These are phyloP conservation scores for Acmispon strigosus DNA, from an alignment of 306 rosid genomes.

Conservation along the genomic window DNA sequence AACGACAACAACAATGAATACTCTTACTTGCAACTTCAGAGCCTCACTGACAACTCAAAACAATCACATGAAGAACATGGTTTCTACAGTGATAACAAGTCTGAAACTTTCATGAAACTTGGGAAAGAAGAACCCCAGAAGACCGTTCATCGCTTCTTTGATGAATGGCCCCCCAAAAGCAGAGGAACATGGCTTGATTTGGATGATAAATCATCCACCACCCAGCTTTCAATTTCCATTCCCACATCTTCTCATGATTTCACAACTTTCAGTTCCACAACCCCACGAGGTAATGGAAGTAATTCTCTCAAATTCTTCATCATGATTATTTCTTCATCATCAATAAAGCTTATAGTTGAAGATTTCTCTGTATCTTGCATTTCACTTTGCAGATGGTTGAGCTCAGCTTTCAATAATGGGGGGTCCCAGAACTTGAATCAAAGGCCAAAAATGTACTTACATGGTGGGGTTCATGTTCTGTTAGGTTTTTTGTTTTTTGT, in stretches of 20 bases:
- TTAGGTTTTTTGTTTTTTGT: background rate
- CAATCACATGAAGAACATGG: slow-evolving; percentile 37
- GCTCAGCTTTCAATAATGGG: slow-evolving; percentile 27
- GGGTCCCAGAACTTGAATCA: slow-evolving; percentile 29
- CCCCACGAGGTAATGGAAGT: slow-evolving; percentile 32
- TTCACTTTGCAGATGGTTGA: slow-evolving; percentile 59
- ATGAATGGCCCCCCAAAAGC: slow-evolving; percentile 80
- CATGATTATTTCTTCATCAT: background rate
- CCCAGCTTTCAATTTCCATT: slow-evolving; percentile 80
- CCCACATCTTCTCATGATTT: slow-evolving; percentile 70
- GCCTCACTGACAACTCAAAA: slow-evolving; percentile 29
- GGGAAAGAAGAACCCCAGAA: slow-evolving; percentile 68
- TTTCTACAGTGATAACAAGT: slow-evolving; percentile 24
- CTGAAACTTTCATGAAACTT: slow-evolving; percentile 19
- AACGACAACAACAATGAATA: slow-evolving; percentile 34
- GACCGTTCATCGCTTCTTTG: slow-evolving; percentile 87
- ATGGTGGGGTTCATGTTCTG: slow-evolving; percentile 32
- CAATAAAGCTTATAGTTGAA: background rate
- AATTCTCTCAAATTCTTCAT: too few species aligned
- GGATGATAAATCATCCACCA: slow-evolving; percentile 77
- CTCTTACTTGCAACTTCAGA: slow-evolving; percentile 69
- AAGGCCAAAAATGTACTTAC: slow-evolving; percentile 41
- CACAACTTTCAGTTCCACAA: slow-evolving; percentile 50
- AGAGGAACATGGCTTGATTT: slow-evolving; percentile 76
- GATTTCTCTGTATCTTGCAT: background rate